A percentile compares a stretch with the other conserved stretches of the same genome.
Conservation (phyloP, 2,329 filamentous ascomycete genomes). For the Fusarium camptoceras region DNA sequence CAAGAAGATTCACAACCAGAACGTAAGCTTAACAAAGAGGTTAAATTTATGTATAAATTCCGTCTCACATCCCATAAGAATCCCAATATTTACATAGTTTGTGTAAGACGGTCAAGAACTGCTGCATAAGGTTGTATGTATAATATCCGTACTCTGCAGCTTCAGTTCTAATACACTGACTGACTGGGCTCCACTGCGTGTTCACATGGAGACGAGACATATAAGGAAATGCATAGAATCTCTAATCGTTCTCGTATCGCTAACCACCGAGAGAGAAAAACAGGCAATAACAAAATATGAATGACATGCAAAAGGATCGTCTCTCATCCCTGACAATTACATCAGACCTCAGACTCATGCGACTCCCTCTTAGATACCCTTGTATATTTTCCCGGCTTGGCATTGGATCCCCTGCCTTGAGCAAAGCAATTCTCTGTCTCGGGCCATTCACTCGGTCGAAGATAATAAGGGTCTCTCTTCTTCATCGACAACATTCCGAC, state of each 20-base stretch:
- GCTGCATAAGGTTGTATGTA: neutral
- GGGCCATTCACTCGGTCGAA: slow-evolving; percentile 37
- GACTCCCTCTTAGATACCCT: slow-evolving; percentile 23
- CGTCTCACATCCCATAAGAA: neutral
- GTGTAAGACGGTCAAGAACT: neutral
- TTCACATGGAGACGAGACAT: neutral
- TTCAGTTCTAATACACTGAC: neutral
- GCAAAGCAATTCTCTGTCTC: slow-evolving; percentile 39
- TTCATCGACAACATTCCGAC: slow-evolving; percentile 41
- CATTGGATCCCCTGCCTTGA: slow-evolving; percentile 40
- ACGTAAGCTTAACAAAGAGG: slow-evolving; percentile 24
- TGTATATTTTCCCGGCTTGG: slow-evolving; percentile 20
- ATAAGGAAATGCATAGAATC: neutral
- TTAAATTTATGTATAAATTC: slow-evolving; percentile 7
- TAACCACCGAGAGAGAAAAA: neutral
- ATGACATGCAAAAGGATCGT: neutral
- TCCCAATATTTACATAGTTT: neutral
- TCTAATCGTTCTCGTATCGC: neutral
- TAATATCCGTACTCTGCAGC: neutral
- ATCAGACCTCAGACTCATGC: slow-evolving; percentile 18
- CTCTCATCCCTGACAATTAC: slow-evolving; percentile 1
- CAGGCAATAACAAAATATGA: neutral
- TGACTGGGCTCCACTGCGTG: neutral
- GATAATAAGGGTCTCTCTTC: slow-evolving; percentile 42
- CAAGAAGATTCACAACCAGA: slow-evolving; percentile 3